phyloP scores from a whole-genome alignment of 768 basidiomycete genomes.

The Pisolithus albus region DNA sequence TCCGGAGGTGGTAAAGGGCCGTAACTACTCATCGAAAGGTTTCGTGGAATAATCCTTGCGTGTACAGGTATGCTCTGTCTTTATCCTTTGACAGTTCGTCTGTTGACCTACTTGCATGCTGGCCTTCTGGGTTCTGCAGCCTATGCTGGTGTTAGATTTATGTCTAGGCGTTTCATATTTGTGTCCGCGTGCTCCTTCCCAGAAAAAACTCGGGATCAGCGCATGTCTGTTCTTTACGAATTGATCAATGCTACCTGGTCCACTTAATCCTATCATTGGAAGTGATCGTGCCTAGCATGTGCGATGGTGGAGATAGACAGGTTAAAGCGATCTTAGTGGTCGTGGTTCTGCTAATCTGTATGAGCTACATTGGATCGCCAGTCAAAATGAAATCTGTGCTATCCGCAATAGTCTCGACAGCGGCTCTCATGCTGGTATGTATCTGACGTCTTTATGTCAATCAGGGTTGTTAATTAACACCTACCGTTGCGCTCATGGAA shows the following conservation, averaged over 20 bases:
- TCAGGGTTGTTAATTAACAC: slow-evolving; percentile 66
- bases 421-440: slow-evolving; percentile 74
- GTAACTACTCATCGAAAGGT: slow-evolving; percentile 27
- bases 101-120: not conserved
- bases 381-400: slow-evolving; percentile 67
- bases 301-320: slow-evolving; percentile 64
- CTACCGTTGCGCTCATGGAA: slow-evolving; percentile 60
- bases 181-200: slow-evolving; percentile 31
- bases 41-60: slow-evolving; percentile 77
- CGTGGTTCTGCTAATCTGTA: slow-evolving; percentile 16
- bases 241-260: slow-evolving; percentile 34
- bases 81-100: not conserved
- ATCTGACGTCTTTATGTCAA: slow-evolving; percentile 67
- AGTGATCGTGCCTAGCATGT: too few relatives aligned
- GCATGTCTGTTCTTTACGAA: slow-evolving; percentile 42
- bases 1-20: slow-evolving; percentile 75
- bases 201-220: slow-evolving; percentile 33
- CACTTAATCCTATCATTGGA: slow-evolving; percentile 40
- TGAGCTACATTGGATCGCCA: slow-evolving; percentile 14
- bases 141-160: slow-evolving; percentile 39
- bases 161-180: slow-evolving; percentile 37
- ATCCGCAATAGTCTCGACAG: slow-evolving; percentile 67
- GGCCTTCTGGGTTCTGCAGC: slow-evolving; percentile 65
- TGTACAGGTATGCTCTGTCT: slow-evolving; percentile 51
- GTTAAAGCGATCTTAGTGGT: slow-evolving; percentile 68